Percentiles rank a stretch among this genome's conserved stretches.
Evolutionary conservation across 495 filamentous ascomycete genomes (phyloP).

Genomic region (Penicillium canescens): DNA sequence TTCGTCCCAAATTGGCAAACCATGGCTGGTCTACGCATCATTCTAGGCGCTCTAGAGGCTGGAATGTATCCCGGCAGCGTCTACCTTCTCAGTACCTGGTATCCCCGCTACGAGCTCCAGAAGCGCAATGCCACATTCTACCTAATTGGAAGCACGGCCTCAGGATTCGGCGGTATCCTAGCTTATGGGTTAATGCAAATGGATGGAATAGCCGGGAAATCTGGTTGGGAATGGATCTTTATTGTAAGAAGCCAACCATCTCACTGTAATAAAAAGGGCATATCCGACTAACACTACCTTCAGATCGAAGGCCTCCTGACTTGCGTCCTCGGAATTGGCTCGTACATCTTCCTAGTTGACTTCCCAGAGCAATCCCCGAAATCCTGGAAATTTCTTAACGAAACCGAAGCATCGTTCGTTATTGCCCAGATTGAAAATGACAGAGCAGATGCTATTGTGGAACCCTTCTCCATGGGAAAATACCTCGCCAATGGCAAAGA

Average conservation of each 20-base stretch:
- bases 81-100: constrained; percentile 58
- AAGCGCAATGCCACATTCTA: constrained; percentile 61
- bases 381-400: constrained; percentile 46
- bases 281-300: not conserved
- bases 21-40: constrained; percentile 50
- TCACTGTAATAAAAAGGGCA: too few species aligned
- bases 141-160: constrained; percentile 47
- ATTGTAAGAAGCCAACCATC: constrained; percentile 31
- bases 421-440: constrained; percentile 51
- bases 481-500: constrained; percentile 46
- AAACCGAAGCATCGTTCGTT: constrained; percentile 45
- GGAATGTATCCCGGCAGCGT: constrained; percentile 57
- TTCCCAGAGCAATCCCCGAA: constrained; percentile 48
- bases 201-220: constrained; percentile 37
- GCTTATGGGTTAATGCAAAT: constrained; percentile 59
- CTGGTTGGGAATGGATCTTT: constrained; percentile 61
- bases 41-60: constrained; percentile 63
- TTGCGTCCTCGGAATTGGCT: constrained; percentile 28
- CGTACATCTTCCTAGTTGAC: constrained; percentile 49
- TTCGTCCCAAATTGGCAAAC: constrained; percentile 51
- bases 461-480: constrained; percentile 37
- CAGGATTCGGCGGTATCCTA: constrained; percentile 58
- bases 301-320: constrained; percentile 43
- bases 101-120: constrained; percentile 54
- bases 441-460: constrained; percentile 46